Conservation (phyloP, 805 yeast species). For the Saccharomyces paradoxus region DNA sequence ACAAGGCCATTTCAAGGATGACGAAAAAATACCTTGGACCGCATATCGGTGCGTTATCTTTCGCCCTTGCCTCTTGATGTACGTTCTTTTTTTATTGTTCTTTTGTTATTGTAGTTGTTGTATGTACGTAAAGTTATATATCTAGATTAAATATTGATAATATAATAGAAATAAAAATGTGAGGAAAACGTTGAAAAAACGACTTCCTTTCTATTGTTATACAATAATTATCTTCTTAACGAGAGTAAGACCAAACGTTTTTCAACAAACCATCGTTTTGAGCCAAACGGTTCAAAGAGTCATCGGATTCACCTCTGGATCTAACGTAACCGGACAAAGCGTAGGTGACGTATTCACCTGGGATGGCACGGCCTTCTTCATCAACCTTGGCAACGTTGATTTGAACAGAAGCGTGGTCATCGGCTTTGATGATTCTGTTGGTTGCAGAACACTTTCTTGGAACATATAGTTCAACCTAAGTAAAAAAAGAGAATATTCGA, state of each 20-base stretch:
- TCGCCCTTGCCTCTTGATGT: neutral
- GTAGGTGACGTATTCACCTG: conserved; percentile 86
- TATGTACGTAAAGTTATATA: neutral
- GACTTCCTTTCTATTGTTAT: neutral
- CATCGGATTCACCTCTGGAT: conserved; percentile 99
- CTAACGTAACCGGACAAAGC: conserved; percentile 96
- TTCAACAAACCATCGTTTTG: conserved; percentile 96
- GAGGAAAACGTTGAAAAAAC: neutral
- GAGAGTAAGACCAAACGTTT: conserved; percentile 93
- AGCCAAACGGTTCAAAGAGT: conserved; percentile 97
- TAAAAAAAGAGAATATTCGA: neutral
- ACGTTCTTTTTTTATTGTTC: neutral
- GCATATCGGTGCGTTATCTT: neutral
- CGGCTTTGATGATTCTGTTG: conserved; percentile 98
- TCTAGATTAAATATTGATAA: neutral
- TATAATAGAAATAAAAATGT: neutral
- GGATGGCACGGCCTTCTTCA: conserved; percentile 89
- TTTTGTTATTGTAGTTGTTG: neutral
- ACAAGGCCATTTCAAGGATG: neutral
- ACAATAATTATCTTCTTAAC: conserved; percentile 40
- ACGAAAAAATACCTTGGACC: neutral
- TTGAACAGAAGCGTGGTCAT: conserved; percentile 99
- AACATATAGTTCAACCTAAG: conserved; percentile 97
- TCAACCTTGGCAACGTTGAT: conserved; percentile 98
- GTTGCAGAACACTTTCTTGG: conserved; percentile 99